Evolutionary conservation across 164 flowering plant genomes (phyloP).

Genomic region (Sedum album): DNA sequence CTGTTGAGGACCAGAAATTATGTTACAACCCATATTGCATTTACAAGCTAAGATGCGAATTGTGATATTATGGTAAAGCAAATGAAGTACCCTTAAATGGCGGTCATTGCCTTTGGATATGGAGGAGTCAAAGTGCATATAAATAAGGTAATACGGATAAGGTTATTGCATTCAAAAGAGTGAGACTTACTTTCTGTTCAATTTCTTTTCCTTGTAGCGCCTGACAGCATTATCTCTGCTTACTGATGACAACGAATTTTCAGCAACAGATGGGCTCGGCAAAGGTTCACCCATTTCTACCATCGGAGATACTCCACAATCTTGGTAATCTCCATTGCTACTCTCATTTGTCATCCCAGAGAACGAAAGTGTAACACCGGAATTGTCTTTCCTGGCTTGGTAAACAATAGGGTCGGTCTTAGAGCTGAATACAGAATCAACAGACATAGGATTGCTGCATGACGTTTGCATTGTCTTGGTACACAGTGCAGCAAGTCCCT

Average conservation of each 20-base stretch:
- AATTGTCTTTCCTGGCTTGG: slow-evolving; percentile 32
- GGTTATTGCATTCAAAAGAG: neutral
- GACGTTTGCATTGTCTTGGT: slow-evolving; percentile 45
- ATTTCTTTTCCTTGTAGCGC: slow-evolving; percentile 86
- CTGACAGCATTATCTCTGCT: slow-evolving; percentile 61
- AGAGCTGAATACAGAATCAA: slow-evolving; percentile 61
- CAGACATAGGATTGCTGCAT: slow-evolving; percentile 80
- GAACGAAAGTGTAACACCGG: slow-evolving; percentile 45
- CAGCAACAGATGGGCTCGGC: slow-evolving; percentile 53
- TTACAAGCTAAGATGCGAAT: neutral
- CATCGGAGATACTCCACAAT: slow-evolving; percentile 68
- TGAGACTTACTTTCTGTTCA: slow-evolving; percentile 44
- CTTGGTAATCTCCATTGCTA: slow-evolving; percentile 59
- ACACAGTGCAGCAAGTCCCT: slow-evolving; percentile 46
- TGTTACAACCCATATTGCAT: neutral
- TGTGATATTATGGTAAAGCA: neutral
- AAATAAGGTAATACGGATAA: too few relatives aligned
- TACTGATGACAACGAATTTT: slow-evolving; percentile 32
- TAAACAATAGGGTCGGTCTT: slow-evolving; percentile 63
- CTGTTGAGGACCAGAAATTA: slow-evolving; percentile 16
- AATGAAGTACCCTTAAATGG: too few relatives aligned
- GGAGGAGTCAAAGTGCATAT: too few relatives aligned
- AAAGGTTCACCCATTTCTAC: slow-evolving; percentile 55
- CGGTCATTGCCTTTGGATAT: too few relatives aligned
- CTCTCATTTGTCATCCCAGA: slow-evolving; percentile 52